These are phyloP conservation scores for Trichoderma orchidacearum DNA, from an alignment of 495 filamentous ascomycete genomes.

Conservation along the genomic window DNA sequence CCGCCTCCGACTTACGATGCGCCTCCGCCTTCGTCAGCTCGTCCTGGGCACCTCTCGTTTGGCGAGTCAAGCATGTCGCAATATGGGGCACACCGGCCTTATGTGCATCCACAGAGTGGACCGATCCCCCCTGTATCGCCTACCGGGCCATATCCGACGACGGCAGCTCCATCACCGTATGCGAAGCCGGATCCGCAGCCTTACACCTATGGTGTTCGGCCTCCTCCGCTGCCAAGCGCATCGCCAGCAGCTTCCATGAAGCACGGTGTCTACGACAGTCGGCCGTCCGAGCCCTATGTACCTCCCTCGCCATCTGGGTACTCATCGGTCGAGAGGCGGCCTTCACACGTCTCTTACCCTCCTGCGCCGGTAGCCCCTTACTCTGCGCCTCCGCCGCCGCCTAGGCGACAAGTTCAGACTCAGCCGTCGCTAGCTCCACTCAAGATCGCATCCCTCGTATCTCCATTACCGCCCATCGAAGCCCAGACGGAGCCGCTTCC, in stretches of 20 bases:
- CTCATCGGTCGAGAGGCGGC: neutral
- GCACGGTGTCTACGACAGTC: neutral
- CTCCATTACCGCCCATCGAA: conserved; percentile 1
- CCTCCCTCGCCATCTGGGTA: neutral
- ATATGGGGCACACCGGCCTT: conserved; percentile 21
- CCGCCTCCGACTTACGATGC: conserved; percentile 19
- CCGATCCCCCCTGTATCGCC: conserved; percentile 32
- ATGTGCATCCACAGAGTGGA: conserved; percentile 30
- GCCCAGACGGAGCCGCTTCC: neutral
- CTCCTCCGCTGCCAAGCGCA: neutral
- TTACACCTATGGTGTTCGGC: neutral
- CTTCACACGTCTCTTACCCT: neutral
- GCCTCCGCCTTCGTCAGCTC: conserved; percentile 15
- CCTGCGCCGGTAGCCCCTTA: neutral
- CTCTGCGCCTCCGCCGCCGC: neutral
- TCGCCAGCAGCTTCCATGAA: neutral
- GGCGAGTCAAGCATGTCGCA: conserved; percentile 7
- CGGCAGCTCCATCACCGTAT: conserved; percentile 7
- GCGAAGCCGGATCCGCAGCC: conserved; percentile 4
- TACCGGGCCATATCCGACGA: conserved; percentile 22
- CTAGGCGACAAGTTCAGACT: neutral
- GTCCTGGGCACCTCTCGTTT: neutral
- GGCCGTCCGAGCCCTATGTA: conserved; percentile 1
- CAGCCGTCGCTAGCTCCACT: conserved; percentile 4
- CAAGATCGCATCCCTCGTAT: conserved; percentile 2